These are phyloP conservation scores for Beauveria rudraprayagi DNA, from an alignment of 2,329 filamentous ascomycete species.

Conservation along the genomic window DNA sequence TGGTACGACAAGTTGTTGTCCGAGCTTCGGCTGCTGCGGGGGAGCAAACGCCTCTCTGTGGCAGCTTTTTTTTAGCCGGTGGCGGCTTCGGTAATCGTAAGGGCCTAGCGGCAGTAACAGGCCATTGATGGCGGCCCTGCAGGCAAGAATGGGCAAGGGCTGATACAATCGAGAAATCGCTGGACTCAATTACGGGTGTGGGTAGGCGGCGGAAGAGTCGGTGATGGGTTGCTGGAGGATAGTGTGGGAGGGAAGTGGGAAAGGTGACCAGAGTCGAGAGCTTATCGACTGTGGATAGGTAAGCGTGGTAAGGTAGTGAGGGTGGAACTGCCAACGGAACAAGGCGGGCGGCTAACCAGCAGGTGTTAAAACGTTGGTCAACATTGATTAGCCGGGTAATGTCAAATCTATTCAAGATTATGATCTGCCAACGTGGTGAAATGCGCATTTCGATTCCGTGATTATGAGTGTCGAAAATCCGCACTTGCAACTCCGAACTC, in stretches of 20 bases:
- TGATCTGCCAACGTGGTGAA: background rate
- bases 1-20: background rate
- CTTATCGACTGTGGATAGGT: constrained; percentile 8
- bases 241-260: constrained; percentile 8
- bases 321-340: constrained; percentile 4
- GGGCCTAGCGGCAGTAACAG: constrained; percentile 44
- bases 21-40: constrained; percentile 9
- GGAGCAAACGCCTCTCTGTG: background rate
- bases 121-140: constrained; percentile 26
- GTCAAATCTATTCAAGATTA: background rate
- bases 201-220: constrained; percentile 9
- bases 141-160: background rate
- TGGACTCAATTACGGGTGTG: background rate
- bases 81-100: constrained; percentile 34
- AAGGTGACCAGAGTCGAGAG: constrained; percentile 15
- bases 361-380: background rate
- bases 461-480: background rate
- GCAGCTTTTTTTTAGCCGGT: constrained; percentile 17
- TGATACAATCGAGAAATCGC: background rate
- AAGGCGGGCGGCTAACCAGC: background rate
- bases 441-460: background rate
- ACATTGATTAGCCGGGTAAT: background rate
- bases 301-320: background rate
- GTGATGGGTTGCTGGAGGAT: background rate
- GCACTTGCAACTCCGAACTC: background rate